phyloP scores from a whole-genome alignment of 345 rosid species.

The Bruguiera parviflora region DNA sequence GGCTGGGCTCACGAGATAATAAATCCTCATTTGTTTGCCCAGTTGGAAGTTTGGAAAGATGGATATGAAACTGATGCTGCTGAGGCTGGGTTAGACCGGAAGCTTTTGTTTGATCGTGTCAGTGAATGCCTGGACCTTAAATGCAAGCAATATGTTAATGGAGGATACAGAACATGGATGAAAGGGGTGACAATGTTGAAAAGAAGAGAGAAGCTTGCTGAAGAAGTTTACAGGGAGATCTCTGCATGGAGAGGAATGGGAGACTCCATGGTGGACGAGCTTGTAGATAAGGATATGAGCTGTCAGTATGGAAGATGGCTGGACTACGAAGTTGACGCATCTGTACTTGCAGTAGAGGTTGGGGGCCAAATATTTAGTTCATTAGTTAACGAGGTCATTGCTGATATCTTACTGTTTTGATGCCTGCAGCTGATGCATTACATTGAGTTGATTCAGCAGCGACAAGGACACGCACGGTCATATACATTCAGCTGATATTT shows the following conservation, averaged over 20 bases:
- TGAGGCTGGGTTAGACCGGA: slow-evolving; percentile 48
- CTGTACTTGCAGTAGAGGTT: slow-evolving; percentile 52
- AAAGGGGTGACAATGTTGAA: slow-evolving; percentile 51
- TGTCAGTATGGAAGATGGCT: slow-evolving; percentile 74
- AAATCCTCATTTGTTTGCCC: slow-evolving; percentile 62
- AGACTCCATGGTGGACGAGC: slow-evolving; percentile 86
- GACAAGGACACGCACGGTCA: neutral
- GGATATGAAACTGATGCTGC: slow-evolving; percentile 14
- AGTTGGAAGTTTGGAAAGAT: slow-evolving; percentile 50
- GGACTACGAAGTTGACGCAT: slow-evolving; percentile 66
- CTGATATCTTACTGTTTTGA: slow-evolving; percentile 38
- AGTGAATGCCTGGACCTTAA: slow-evolving; percentile 64
- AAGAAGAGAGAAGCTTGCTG: slow-evolving; percentile 54
- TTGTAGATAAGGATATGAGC: slow-evolving; percentile 92
- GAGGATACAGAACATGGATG: slow-evolving; percentile 54
- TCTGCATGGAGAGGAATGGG: slow-evolving; percentile 57
- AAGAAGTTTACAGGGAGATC: slow-evolving; percentile 72
- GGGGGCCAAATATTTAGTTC: slow-evolving; percentile 48
- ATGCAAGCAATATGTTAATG: slow-evolving; percentile 47
- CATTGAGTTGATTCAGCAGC: neutral
- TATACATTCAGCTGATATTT: neutral
- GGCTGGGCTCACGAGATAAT: slow-evolving; percentile 43
- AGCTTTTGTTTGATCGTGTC: slow-evolving; percentile 63
- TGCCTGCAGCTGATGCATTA: slow-evolving; percentile 3
- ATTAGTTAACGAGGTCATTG: slow-evolving; percentile 62